A percentile compares a stretch with the other conserved stretches of the same genome.
Evolutionary conservation across 805 yeast genomes (phyloP).

Genomic region (Candida methanosorbosa): DNA sequence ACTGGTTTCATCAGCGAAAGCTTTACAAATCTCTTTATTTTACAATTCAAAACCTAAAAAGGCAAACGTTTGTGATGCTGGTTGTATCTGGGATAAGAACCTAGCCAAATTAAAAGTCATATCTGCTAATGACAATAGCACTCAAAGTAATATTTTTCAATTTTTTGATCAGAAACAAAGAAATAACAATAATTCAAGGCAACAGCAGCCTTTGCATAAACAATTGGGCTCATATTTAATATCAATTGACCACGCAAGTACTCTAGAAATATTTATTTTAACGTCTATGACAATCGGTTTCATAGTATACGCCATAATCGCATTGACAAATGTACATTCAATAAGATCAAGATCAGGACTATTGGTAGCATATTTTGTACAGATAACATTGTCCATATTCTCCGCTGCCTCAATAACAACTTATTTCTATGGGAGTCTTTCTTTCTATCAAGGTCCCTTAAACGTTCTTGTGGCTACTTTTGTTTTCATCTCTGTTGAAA

Average conservation of each 20-base stretch:
- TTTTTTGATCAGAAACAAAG: background rate
- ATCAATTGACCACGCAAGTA: constrained; percentile 2
- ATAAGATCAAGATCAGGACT: constrained; percentile 40
- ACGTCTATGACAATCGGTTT: constrained; percentile 13
- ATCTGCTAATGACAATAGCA: background rate
- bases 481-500: constrained; percentile 35
- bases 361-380: constrained; percentile 32
- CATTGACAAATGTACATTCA: constrained; percentile 30
- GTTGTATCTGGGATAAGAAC: constrained; percentile 23
- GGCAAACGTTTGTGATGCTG: constrained; percentile 15
- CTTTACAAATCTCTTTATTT: constrained; percentile 27
- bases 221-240: background rate
- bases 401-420: constrained; percentile 36
- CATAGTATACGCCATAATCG: constrained; percentile 18
- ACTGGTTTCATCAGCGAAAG: constrained; percentile 29
- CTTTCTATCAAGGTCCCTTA: constrained; percentile 29
- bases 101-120: constrained; percentile 14
- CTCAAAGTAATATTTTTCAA: background rate
- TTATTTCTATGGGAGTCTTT: constrained; percentile 24
- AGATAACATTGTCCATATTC: constrained; percentile 28
- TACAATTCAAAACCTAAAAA: constrained; percentile 10
- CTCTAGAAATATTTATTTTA: constrained; percentile 13
- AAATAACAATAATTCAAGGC: background rate
- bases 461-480: constrained; percentile 33
- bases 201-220: no score